These are phyloP conservation scores for Geotrichum siamense DNA, from an alignment of 1,139 yeast species.

Conservation along the genomic window DNA sequence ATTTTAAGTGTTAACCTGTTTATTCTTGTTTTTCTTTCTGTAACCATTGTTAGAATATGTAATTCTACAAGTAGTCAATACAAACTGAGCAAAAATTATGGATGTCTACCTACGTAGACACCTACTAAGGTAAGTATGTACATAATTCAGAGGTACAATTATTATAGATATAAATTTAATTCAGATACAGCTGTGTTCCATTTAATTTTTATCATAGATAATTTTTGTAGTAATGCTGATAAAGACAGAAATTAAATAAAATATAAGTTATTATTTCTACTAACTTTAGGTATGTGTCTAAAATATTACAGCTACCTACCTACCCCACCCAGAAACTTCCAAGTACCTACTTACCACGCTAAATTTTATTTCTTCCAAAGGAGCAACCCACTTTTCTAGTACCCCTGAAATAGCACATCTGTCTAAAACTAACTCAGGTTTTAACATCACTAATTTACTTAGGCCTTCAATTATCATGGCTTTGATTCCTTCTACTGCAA, in stretches of 20 bases:
- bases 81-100: too few relatives aligned
- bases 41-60: background rate
- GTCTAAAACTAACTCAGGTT: slow-evolving; percentile 30
- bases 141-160: background rate
- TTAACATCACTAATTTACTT: slow-evolving; percentile 40
- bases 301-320: slow-evolving; percentile 23
- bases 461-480: background rate
- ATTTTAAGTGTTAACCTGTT: too few relatives aligned
- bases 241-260: background rate
- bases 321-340: background rate
- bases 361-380: slow-evolving; percentile 23
- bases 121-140: background rate
- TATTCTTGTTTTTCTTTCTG: too few relatives aligned
- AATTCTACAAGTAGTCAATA: background rate
- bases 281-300: background rate
- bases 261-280: too few relatives aligned
- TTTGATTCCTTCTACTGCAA: background rate
- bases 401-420: slow-evolving; percentile 31
- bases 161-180: too few relatives aligned
- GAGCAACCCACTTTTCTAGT: slow-evolving; percentile 30
- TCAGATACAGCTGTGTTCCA: too few relatives aligned
- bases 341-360: background rate
- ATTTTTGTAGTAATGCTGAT: background rate
- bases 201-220: too few relatives aligned
- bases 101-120: slow-evolving; percentile 22